Conservation (phyloP, 441 rosid species). For the Manihot esculenta region DNA sequence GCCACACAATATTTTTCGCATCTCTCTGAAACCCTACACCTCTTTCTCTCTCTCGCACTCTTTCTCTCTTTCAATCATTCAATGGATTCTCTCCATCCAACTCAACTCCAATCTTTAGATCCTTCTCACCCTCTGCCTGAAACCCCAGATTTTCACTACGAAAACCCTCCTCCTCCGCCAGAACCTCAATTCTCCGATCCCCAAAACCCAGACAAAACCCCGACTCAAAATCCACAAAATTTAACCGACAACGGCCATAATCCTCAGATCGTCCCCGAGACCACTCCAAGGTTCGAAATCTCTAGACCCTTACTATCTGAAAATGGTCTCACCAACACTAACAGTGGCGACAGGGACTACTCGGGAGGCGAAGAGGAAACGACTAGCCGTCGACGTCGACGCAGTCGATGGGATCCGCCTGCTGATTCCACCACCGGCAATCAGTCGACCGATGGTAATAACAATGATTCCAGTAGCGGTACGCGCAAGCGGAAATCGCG, state of each 20-base stretch:
- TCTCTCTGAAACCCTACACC: background rate
- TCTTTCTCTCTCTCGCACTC: background rate
- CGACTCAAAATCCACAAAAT: constrained; percentile 2
- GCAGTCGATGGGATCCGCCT: constrained; percentile 89
- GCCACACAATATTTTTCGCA: background rate
- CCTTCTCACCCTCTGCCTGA: constrained; percentile 17
- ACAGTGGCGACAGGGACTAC: constrained; percentile 66
- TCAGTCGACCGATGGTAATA: constrained; percentile 24
- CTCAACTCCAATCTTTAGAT: constrained; percentile 18
- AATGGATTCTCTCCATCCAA: background rate
- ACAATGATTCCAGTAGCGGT: constrained; percentile 50
- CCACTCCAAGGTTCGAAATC: constrained; percentile 24
- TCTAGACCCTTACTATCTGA: constrained; percentile 49
- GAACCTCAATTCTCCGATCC: constrained; percentile 29
- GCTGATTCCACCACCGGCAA: constrained; percentile 38
- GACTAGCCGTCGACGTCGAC: constrained; percentile 62
- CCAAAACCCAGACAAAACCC: constrained; percentile 19
- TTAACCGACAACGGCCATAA: constrained; percentile 23
- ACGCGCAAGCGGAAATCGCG: constrained; percentile 77
- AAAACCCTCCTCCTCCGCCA: constrained; percentile 22
- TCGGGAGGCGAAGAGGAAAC: constrained; percentile 96
- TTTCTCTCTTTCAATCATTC: background rate
- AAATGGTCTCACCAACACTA: constrained; percentile 57
- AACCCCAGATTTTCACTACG: constrained; percentile 30
- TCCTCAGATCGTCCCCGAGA: background rate